Evolutionary conservation across 352 stramenopile genomes (phyloP).

Genomic region (Pythium coloratum): DNA sequence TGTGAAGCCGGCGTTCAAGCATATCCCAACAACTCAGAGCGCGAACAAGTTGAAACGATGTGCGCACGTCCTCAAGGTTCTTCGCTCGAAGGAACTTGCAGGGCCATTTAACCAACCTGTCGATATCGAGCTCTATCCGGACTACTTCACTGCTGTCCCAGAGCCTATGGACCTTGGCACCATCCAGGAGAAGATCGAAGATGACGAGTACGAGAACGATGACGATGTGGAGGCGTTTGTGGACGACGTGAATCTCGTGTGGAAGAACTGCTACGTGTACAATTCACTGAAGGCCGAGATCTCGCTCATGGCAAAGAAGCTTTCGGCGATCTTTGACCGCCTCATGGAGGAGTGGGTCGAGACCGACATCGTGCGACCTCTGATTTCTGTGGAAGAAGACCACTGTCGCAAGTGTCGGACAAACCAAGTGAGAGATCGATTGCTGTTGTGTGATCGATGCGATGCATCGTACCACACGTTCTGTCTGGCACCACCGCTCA

Average conservation of each 20-base stretch:
- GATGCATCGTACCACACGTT: conserved; percentile 86
- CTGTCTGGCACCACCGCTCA: conserved; percentile 61
- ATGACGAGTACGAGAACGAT: conserved; percentile 85
- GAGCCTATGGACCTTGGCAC: conserved; percentile 85
- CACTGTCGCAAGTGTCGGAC: conserved; percentile 75
- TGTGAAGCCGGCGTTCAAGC: conserved; percentile 47
- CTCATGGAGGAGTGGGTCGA: conserved; percentile 84
- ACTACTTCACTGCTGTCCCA: conserved; percentile 75
- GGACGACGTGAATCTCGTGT: conserved; percentile 79
- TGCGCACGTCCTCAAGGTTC: conserved; percentile 69
- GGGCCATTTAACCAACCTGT: conserved; percentile 83
- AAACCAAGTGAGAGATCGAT: conserved; percentile 58
- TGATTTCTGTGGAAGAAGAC: conserved; percentile 75
- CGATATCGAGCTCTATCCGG: conserved; percentile 78
- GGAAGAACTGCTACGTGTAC: conserved; percentile 87
- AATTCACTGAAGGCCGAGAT: conserved; percentile 85
- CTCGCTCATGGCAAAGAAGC: conserved; percentile 68
- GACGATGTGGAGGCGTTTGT: conserved; percentile 79
- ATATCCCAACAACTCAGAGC: conserved; percentile 59
- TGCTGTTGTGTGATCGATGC: conserved; percentile 80
- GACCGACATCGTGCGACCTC: conserved; percentile 43
- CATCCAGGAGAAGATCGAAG: conserved; percentile 81
- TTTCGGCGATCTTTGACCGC: conserved; percentile 75
- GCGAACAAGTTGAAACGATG: conserved; percentile 67
- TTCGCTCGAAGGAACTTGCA: conserved; percentile 78